Evolutionary conservation across 352 stramenopile genomes (phyloP), one percentile per base, ranked within the genome.

Genomic region (Pelagophyceae sp.): DNA sequence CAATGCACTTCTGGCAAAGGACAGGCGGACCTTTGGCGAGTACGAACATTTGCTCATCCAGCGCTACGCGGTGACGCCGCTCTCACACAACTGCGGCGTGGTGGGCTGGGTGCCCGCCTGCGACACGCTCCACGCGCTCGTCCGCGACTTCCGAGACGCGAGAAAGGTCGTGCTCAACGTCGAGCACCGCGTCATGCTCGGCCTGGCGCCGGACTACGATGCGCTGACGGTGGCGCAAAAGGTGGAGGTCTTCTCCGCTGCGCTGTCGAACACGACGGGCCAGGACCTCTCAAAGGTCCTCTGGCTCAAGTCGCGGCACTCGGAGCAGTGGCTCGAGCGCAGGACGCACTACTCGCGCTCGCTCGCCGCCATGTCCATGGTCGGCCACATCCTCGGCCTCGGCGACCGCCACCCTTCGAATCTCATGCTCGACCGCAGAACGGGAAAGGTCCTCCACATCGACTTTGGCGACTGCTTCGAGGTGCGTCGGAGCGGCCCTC

Each of bases 321-420:
- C 93, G 72, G 96, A 99, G 78, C 90, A 98, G 77, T 99, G 96
- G 96, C 86, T 99, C 0, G 95, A 98, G 64, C 90, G 95, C 32
- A 87, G 96, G 25, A 99, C 94, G 32, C 97, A 96, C 80, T 99
- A 97, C 82, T 99, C 95, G 45, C 87, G 95, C 29, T 91, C 93
- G 38, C 84, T 99, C 50, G 96, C 97, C 0, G 95, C 99, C 11
- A 99, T 99, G 95, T 98, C 90, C 45, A 99, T 99, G 91, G 96
- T 98, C 33, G 97, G 97, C 17, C 99, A 99, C 82, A 98, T 99
- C 76, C 84, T 99, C 75, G 97, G 97, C 6, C 89, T 99, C 33
- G 97, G 96, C 2, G 97, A 99, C 87, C 88, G 97, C 15, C 97
- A 99, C 85, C 95, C 96, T n/a, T 97, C 90, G 20, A 99, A 99